These are phyloP conservation scores for Curvularia spicifera DNA, from an alignment of 2,329 filamentous ascomycete species.

Conservation along the genomic window DNA sequence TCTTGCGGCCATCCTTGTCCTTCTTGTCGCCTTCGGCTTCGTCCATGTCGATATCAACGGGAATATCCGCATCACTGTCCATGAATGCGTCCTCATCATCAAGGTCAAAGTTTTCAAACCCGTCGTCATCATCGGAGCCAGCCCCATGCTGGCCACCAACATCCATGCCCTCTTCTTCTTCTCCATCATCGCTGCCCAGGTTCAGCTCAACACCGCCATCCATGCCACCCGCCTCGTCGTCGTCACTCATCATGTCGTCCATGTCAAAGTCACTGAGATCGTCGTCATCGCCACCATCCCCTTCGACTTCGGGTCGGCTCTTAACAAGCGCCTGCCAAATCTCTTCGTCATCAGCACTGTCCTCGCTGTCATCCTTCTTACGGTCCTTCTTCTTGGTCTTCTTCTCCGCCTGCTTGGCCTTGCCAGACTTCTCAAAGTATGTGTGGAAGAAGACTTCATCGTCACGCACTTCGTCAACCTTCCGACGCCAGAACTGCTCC, in stretches of 20 bases:
- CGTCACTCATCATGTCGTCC: constrained; percentile 54
- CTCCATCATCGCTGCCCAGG: constrained; percentile 58
- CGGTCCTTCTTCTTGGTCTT: constrained; percentile 58
- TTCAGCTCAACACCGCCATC: constrained; percentile 53
- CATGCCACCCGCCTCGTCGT: constrained; percentile 55
- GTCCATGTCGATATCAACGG: constrained; percentile 55
- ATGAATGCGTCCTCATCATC: constrained; percentile 63
- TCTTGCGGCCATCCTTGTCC: constrained; percentile 55
- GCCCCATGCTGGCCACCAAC: constrained; percentile 50
- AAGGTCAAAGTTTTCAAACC: constrained; percentile 52
- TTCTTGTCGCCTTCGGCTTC: constrained; percentile 50
- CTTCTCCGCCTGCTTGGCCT: constrained; percentile 62
- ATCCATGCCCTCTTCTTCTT: constrained; percentile 41
- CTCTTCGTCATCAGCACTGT: constrained; percentile 76
- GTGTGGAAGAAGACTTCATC: constrained; percentile 99
- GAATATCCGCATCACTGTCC: constrained; percentile 62
- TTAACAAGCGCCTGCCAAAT: constrained; percentile 92
- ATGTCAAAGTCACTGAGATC: constrained; percentile 61
- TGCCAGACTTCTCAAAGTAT: constrained; percentile 78
- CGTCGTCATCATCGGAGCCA: constrained; percentile 25
- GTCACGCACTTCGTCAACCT: constrained; percentile 81
- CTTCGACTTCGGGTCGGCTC: constrained; percentile 78
- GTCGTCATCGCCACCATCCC: constrained; percentile 65
- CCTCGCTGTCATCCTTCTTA: constrained; percentile 50
- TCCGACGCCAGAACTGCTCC: constrained; percentile 89